Base-by-base conservation (phyloP, 345 rosid species). In the Litchi chinensis region DNA sequence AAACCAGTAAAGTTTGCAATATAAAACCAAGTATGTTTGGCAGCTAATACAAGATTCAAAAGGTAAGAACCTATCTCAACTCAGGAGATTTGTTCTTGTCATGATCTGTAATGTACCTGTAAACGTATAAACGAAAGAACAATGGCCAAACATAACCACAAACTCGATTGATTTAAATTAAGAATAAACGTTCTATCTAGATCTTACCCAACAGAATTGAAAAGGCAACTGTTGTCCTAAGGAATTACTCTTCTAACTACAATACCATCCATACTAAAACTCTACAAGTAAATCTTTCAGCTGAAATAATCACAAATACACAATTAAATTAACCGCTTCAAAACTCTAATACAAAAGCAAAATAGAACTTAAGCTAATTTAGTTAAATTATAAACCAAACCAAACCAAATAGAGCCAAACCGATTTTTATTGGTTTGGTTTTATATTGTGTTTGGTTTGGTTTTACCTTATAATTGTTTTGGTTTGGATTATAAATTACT, bases 181-280 rank as follows among this genome's bases (percentile, higher is more conserved):
- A 64, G 39, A 71, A 52, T 37, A 39, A 75, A 37, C 19, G 16
- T 10, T n/a, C 15, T 24, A 54, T 60, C 50, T 19, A 59, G 65
- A 83, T 2, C 46, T 85, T 87, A 96, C 99, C 97, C 91, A n/a
- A 93, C 86, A 64, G 99, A 97, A 81, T 94, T 96, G 88, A 94
- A 96, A 69, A 96, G 94, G 79, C 99, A 96, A 85, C 97, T 94
- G 88, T 96, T 96, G 73, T 96, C 98, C 3, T 98, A 94, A 63
- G 97, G 97, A 78, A 96, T 94, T 44, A 96, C 93, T 81, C 99
- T 90, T 83, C 99, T 91, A 82, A 86, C 83, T 39, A 93, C 50
- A 73, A 82, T 77, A 71, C 97, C 98, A 77, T 94, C 99, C 91
- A 89, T 89, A 67, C n/a, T 74, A 56, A 76, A 44, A 46, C 52